Evolutionary conservation across 441 rosid genomes (phyloP).

Genomic region (Erodium texanum): DNA sequence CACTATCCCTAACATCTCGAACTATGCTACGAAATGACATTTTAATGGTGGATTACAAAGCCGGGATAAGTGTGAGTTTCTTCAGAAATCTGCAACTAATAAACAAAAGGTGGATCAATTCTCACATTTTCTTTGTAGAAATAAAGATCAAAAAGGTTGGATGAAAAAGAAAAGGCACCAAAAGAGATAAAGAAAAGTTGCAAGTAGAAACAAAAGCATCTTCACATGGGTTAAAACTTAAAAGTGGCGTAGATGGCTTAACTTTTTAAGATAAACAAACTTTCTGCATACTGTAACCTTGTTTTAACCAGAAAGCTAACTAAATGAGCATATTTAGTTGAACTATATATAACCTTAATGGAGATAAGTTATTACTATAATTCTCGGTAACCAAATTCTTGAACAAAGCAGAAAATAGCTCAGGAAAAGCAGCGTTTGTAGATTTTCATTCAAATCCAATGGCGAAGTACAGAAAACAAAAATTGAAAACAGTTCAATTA

Average conservation of each 20-base stretch:
- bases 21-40: slow-evolving; percentile 94
- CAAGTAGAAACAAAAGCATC: background rate
- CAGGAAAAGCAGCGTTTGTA: background rate
- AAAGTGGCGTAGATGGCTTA: background rate
- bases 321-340: background rate
- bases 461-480: background rate
- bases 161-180: background rate
- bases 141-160: too few relatives aligned
- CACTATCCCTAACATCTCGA: slow-evolving; percentile 82
- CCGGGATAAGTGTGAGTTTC: background rate
- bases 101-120: background rate
- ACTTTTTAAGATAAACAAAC: background rate
- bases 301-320: background rate
- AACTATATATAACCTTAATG: background rate
- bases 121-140: background rate
- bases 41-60: slow-evolving; percentile 2
- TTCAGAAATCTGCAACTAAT: background rate
- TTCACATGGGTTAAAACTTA: background rate
- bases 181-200: background rate
- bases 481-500: background rate
- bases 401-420: background rate
- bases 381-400: background rate
- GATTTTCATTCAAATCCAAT: too few relatives aligned
- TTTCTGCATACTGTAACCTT: background rate
- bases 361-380: too few relatives aligned